Base-by-base conservation (phyloP, 305 asterid species). In the Fraxinus sp. region DNA sequence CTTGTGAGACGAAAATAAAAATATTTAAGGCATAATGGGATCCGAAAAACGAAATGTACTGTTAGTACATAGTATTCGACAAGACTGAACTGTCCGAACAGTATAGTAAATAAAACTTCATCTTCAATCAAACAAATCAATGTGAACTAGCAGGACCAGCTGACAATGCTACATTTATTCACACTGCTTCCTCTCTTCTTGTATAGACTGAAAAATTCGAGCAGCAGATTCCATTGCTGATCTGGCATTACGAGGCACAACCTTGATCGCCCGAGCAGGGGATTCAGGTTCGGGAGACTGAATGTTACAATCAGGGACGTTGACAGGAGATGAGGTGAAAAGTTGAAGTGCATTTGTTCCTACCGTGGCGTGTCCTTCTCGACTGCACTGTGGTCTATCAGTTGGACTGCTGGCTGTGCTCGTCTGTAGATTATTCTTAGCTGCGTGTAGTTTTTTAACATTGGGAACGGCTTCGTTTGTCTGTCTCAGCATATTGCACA, bases 201-300 rank as follows among this genome's bases (percentile, higher is more conserved):
- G 97, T 80, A 95, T 95, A 22, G 96, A 92, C 83, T 78, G 89
- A 74, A 95, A 94, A 64, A 95, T 94, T 36, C 97, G 92, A n/a
- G 95, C 99, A 18, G 91, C 98, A 9, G 96, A 92, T 85, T 90
- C 97, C 5, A 94, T 90, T 2, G 98, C 99, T 24, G 93, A 89
- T 36, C 88, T 55, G 20, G 94, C 90, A 77, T 93, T 92, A 70
- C 80, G 97, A 3, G 99, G 97, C 22, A 95, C 94, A 1, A 88
- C 92, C 80, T 71, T 85, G 80, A 89, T 89, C 49, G 86, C 91
- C 68, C 76, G 85, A 36, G 91, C 74, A 36, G 89, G 80, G 49
- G 59, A 59, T 78, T 82, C 82, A 18, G 62, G 81, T 52, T 76
- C 79, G 5, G 37, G 79, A 55, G 33, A 78, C 70, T 79, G 75